Conservation (phyloP, 768 basidiomycete genomes). For the Termitomyces sp. region DNA sequence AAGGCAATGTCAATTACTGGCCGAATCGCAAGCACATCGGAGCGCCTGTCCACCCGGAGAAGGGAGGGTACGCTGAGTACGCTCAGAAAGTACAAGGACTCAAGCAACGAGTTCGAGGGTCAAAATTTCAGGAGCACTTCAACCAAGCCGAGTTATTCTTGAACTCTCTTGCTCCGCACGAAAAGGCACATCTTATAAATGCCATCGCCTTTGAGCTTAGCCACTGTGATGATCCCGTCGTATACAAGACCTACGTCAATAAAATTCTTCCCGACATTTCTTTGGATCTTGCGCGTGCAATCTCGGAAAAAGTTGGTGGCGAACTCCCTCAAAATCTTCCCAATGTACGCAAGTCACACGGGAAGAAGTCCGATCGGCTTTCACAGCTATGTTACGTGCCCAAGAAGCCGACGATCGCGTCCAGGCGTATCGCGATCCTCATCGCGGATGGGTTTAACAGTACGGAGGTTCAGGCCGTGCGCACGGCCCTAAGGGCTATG, state of each 20-base stretch:
- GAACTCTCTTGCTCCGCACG: constrained; percentile 67
- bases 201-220: constrained; percentile 82
- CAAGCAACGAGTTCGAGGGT: constrained; percentile 55
- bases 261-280: constrained; percentile 68
- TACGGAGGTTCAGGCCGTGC: constrained; percentile 52
- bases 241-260: constrained; percentile 60
- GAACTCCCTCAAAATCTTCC: constrained; percentile 43
- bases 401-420: constrained; percentile 51
- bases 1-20: constrained; percentile 68
- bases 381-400: constrained; percentile 56
- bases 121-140: constrained; percentile 75
- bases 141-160: constrained; percentile 77
- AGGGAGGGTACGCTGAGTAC: constrained; percentile 59
- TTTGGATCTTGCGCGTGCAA: constrained; percentile 60
- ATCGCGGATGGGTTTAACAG: constrained; percentile 71
- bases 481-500: constrained; percentile 42
- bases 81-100: constrained; percentile 46
- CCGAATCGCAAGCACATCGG: constrained; percentile 64
- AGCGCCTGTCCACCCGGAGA: constrained; percentile 36
- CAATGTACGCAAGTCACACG: constrained; percentile 44
- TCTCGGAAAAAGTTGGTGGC: constrained; percentile 63
- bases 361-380: constrained; percentile 46
- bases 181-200: constrained; percentile 63
- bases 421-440: constrained; percentile 72
- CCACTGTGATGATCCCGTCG: constrained; percentile 72